Conservation (phyloP, 495 filamentous ascomycete species). For the Xylaria castorea region DNA sequence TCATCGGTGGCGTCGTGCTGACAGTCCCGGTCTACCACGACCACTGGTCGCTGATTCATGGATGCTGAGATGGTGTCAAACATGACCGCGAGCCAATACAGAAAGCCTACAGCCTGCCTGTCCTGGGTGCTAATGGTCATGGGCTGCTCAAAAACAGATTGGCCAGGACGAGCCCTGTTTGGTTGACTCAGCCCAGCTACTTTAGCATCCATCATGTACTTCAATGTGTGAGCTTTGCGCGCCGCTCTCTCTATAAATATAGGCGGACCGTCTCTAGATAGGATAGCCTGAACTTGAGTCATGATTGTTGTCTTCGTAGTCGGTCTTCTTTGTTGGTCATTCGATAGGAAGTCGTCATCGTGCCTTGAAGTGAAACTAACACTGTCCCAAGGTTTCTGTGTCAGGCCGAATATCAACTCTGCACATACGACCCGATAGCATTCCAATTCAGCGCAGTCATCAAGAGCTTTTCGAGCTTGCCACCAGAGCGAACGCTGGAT, state of each 20-base stretch:
- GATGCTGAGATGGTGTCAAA: no score
- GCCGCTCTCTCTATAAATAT: not conserved
- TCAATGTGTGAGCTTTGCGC: not conserved
- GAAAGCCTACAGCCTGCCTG: no score
- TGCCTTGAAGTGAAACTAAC: not conserved
- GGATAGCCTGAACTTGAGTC: not conserved
- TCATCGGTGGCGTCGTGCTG: no score
- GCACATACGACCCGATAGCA: constrained; percentile 1
- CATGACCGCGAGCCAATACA: no score
- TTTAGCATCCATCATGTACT: not conserved
- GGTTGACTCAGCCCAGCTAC: not conserved
- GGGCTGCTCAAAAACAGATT: not conserved
- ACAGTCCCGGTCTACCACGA: no score
- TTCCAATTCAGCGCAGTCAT: not conserved
- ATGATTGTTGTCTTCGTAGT: not conserved
- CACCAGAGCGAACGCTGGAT: not conserved
- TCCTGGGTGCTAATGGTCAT: not conserved
- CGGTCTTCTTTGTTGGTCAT: not conserved
- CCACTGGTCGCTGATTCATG: no score
- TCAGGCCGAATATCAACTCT: constrained; percentile 4
- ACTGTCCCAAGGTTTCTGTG: not conserved
- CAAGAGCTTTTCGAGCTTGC: not conserved
- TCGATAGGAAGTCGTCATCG: not conserved
- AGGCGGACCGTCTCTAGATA: not conserved
- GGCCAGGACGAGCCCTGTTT: not conserved